A percentile compares a stretch with the other conserved stretches of the same genome.
phyloP scores from a whole-genome alignment of 164 flowering plant genomes.

The Kingdonia uniflora region DNA sequence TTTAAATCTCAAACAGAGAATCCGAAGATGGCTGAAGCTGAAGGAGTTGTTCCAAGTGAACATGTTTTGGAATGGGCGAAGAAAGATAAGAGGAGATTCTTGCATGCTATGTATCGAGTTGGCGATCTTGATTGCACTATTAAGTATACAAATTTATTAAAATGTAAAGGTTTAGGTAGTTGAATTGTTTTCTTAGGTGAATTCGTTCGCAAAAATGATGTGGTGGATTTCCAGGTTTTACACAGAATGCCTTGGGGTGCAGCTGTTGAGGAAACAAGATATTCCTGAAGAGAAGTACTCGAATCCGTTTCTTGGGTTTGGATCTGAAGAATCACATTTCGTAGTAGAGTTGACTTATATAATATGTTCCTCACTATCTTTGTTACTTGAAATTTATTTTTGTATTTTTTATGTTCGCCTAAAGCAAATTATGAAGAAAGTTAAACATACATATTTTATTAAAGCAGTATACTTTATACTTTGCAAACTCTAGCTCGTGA shows the following conservation, averaged over 20 bases:
- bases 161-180: too few species aligned
- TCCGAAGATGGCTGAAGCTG: slow-evolving; percentile 36
- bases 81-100: slow-evolving; percentile 63
- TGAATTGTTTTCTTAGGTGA: too few species aligned
- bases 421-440: too few species aligned
- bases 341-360: slow-evolving; percentile 87
- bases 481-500: too few species aligned
- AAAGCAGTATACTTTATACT: too few species aligned
- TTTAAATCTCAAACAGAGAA: not conserved
- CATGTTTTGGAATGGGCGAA: slow-evolving; percentile 67
- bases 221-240: slow-evolving; percentile 48
- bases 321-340: slow-evolving; percentile 76
- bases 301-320: slow-evolving; percentile 95
- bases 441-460: too few species aligned
- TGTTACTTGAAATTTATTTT: not conserved
- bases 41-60: slow-evolving; percentile 19
- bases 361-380: slow-evolving; percentile 35
- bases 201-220: too few species aligned
- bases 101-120: slow-evolving; percentile 82
- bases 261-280: slow-evolving; percentile 79
- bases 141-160: too few species aligned
- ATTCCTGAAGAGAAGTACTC: slow-evolving; percentile 90
- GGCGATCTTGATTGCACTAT: slow-evolving; percentile 81
- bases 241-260: slow-evolving; percentile 87
- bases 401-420: too few species aligned